Conservation (phyloP, 2,329 filamentous ascomycete genomes). For the Saccharata proteae region DNA sequence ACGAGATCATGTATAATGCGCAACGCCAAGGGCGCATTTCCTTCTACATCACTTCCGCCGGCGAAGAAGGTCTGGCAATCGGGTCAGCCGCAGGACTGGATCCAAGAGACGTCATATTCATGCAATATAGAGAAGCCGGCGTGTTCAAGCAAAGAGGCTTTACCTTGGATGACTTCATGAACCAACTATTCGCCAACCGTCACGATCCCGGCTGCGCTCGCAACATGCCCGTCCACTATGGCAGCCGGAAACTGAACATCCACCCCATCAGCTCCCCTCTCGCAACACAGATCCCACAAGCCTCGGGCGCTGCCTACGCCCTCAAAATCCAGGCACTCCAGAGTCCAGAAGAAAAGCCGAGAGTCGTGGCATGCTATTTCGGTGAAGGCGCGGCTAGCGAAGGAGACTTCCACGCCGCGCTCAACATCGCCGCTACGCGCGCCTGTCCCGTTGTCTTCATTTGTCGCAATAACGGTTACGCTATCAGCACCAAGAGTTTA, state of each 20-base stretch:
- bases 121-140: conserved; percentile 88
- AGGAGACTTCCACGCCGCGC: conserved; percentile 80
- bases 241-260: conserved; percentile 73
- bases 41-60: conserved; percentile 95
- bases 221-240: conserved; percentile 98
- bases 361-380: conserved; percentile 74
- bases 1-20: conserved; percentile 95
- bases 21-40: conserved; percentile 86
- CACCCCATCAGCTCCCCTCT: conserved; percentile 79
- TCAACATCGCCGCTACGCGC: conserved; percentile 82
- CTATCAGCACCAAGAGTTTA: conserved; percentile 77
- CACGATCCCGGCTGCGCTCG: conserved; percentile 70
- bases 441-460: conserved; percentile 83
- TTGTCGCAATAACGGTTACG: conserved; percentile 86
- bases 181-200: conserved; percentile 79
- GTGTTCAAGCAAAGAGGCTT: conserved; percentile 86
- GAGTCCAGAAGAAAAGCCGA: conserved; percentile 47
- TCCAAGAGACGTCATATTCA: conserved; percentile 82
- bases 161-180: conserved; percentile 82
- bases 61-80: conserved; percentile 88
- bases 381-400: conserved; percentile 84
- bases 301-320: conserved; percentile 75
- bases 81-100: conserved; percentile 74
- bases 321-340: conserved; percentile 68
- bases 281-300: conserved; percentile 82